These are phyloP conservation scores for Sugiyamaella marilandica DNA, from an alignment of 805 yeast species.

Conservation along the genomic window DNA sequence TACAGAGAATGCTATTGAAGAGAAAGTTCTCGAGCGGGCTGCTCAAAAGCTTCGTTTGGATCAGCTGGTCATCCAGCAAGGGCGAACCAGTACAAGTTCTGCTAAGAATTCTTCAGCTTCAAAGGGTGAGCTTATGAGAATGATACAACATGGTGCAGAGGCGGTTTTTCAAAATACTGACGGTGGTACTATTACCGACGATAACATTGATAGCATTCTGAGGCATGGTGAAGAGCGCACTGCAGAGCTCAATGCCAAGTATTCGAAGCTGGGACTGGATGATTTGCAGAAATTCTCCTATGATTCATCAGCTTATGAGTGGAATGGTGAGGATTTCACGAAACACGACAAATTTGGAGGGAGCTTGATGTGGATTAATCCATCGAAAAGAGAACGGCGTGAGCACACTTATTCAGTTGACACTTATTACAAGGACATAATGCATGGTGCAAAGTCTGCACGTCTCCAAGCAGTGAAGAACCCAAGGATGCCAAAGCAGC, in stretches of 20 bases:
- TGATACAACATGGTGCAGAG: conserved; percentile 97
- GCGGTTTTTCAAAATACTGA: conserved; percentile 60
- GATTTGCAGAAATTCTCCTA: conserved; percentile 90
- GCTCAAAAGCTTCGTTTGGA: conserved; percentile 90
- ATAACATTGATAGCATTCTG: conserved; percentile 67
- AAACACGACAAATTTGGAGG: conserved; percentile 35
- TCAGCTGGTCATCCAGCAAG: conserved; percentile 93
- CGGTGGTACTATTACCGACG: conserved; percentile 23
- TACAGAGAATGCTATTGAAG: conserved; percentile 95
- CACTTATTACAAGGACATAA: conserved; percentile 72
- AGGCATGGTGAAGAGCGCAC: conserved; percentile 80
- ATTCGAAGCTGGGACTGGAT: conserved; percentile 80
- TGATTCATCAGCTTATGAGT: conserved; percentile 79
- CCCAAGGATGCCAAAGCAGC: conserved; percentile 79
- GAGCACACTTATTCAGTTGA: conserved; percentile 75
- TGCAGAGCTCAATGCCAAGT: conserved; percentile 69
- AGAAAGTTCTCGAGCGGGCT: conserved; percentile 91
- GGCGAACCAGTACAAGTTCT: conserved; percentile 45
- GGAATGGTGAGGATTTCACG: conserved; percentile 86
- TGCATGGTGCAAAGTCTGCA: conserved; percentile 58
- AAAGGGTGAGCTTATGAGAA: conserved; percentile 82
- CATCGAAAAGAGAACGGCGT: conserved; percentile 54
- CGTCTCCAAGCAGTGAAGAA: conserved; percentile 38
- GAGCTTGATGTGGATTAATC: conserved; percentile 67
- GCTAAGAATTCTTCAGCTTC: conserved; percentile 33